These are phyloP conservation scores for Talaromyces sp. DNA, from an alignment of 2,329 filamentous ascomycete species.

Conservation along the genomic window DNA sequence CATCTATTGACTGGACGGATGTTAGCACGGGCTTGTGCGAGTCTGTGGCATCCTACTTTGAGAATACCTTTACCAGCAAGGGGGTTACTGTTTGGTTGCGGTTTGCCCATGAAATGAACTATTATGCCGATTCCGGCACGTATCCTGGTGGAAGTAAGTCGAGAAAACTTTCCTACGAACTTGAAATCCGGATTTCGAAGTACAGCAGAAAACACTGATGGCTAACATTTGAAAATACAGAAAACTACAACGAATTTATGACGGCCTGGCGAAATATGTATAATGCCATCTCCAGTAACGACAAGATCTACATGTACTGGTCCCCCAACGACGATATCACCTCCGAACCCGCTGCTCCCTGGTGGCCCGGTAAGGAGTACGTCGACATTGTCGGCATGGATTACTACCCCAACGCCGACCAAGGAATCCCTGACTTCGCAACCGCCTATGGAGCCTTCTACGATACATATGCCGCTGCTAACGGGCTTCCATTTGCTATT, in stretches of 20 bases:
- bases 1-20: slow-evolving; percentile 5
- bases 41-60: slow-evolving; percentile 9
- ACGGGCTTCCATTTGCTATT: slow-evolving; percentile 7
- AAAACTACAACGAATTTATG: neutral
- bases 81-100: slow-evolving; percentile 12
- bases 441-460: slow-evolving; percentile 6
- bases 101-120: slow-evolving; percentile 13
- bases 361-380: slow-evolving; percentile 10
- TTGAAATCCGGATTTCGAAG: too few species aligned
- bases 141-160: slow-evolving; percentile 13
- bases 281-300: slow-evolving; percentile 1
- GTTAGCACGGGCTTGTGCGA: neutral
- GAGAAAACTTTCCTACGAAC: too few species aligned
- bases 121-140: slow-evolving; percentile 5
- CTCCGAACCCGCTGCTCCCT: slow-evolving; percentile 1
- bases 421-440: slow-evolving; percentile 5
- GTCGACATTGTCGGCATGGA: slow-evolving; percentile 11
- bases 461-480: neutral
- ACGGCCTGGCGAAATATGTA: slow-evolving; percentile 11
- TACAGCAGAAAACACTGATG: neutral
- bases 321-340: slow-evolving; percentile 3
- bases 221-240: neutral
- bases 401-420: slow-evolving; percentile 5
- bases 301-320: slow-evolving; percentile 13
- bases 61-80: slow-evolving; percentile 8